Evolutionary conservation across 1,284 basidiomycete species (phyloP).

Genomic region (Cystobasidium sp.): DNA sequence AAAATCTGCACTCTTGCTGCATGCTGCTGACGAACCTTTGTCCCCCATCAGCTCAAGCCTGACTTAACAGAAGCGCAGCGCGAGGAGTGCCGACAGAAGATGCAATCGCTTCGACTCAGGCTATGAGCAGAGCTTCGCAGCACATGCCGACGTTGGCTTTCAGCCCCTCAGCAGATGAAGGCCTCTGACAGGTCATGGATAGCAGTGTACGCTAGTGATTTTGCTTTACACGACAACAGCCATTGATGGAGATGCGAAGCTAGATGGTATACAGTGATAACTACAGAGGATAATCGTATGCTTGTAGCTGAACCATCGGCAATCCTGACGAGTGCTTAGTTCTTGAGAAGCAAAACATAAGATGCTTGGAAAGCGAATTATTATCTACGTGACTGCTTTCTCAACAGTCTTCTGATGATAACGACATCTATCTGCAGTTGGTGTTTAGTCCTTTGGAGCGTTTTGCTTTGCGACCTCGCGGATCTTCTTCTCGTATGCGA

Average conservation of each 20-base stretch:
- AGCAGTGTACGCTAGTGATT: slow-evolving; percentile 1
- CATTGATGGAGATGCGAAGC: neutral
- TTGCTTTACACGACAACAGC: slow-evolving; percentile 14
- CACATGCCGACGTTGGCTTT: neutral
- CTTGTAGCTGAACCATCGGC: too few species aligned
- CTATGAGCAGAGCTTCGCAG: neutral
- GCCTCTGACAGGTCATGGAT: neutral
- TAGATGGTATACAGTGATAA: too few species aligned
- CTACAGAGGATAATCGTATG: too few species aligned
- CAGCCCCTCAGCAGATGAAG: neutral
- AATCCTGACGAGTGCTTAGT: too few species aligned
- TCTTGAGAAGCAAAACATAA: too few species aligned
- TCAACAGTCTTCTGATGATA: too few species aligned
- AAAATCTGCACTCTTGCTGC: neutral
- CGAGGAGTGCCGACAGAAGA: neutral
- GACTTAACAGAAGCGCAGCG: neutral
- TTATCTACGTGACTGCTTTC: too few species aligned
- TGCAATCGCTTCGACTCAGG: neutral
- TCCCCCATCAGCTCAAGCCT: slow-evolving; percentile 1
- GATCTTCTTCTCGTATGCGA: slow-evolving; percentile 44
- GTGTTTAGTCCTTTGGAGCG: slow-evolving; percentile 29
- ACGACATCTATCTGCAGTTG: neutral
- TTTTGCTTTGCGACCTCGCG: slow-evolving; percentile 42
- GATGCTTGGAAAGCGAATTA: too few species aligned
- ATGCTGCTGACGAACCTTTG: neutral